phyloP scores from a whole-genome alignment of 768 basidiomycete species.

The Cubamyces sp. region DNA sequence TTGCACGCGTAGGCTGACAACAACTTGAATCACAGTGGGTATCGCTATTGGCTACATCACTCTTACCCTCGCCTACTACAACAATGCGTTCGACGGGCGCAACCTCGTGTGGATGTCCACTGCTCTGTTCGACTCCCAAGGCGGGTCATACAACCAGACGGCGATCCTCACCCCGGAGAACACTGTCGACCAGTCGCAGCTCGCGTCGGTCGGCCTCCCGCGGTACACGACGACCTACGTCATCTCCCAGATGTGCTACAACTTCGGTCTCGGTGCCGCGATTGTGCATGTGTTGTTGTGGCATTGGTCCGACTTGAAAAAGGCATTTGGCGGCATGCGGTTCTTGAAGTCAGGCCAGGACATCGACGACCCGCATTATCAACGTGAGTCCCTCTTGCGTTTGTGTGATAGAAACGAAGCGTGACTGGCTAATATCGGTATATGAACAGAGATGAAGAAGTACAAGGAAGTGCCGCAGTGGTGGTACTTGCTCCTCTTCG shows the following conservation, averaged over 20 bases:
- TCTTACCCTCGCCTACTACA: conserved; percentile 47
- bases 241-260: conserved; percentile 52
- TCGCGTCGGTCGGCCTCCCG: conserved; percentile 36
- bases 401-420: neutral
- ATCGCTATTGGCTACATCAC: conserved; percentile 52
- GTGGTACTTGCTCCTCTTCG: conserved; percentile 51
- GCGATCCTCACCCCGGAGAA: conserved; percentile 45
- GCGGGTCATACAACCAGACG: conserved; percentile 46
- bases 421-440: neutral
- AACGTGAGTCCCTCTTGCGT: conserved; percentile 35
- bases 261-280: conserved; percentile 53
- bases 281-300: conserved; percentile 54
- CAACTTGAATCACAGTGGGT: conserved; percentile 40
- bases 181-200: conserved; percentile 38
- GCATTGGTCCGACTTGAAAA: conserved; percentile 54
- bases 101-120: conserved; percentile 53
- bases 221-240: conserved; percentile 51
- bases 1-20: neutral
- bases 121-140: conserved; percentile 44
- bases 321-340: conserved; percentile 46
- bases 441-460: conserved; percentile 47
- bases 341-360: conserved; percentile 45
- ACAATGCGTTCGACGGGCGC: conserved; percentile 49
- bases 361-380: conserved; percentile 54
- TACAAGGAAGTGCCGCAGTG: conserved; percentile 59